Base-by-base conservation (phyloP, 805 yeast genomes). In the Yamadazyma ubonensis region DNA sequence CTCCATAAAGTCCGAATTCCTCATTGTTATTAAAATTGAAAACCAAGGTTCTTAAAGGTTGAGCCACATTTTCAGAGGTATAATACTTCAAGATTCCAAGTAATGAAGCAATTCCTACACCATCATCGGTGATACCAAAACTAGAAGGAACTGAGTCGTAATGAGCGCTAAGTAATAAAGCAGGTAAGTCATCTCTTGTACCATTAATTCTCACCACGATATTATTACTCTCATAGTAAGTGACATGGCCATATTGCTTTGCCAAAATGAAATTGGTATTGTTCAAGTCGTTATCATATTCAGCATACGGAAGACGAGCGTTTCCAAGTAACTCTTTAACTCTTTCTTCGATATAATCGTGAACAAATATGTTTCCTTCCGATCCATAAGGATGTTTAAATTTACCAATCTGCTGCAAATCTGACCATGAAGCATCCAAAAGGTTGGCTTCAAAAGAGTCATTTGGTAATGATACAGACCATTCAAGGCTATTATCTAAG, bases 21-120 rank as follows among this genome's bases (percentile, higher is more conserved):
- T 89, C 97, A 56, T 88, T 77, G 57, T 89, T 85, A 61, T 90
- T 90, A 65, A 90, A 86, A 59, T 90, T 89, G 63, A 90, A 80
- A 5, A 89, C 69, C 10, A 90, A 62, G 3, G 90, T 83, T 43
- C 96, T 71, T 32, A 70, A 58, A 1, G 96, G 95, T 46, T 75
- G 82, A 1, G 61, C 48, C 0, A 69, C 58, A 26, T 35, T 20
- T 19, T 29, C 29, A 7, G 43, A 32, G 4, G 48, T 43, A 49
- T 67, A 76, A 50, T 77, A 62, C 29, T 78, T 71, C 43, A 89
- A 62, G 2, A 86, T 65, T 1, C 89, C 95, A 34, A 89, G 63
- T 71, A 89, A 66, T 7, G 93, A 74, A 1, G 89, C 95, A 44
- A 87, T 71, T 6, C 96, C 96, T 67, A 81, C 80, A 1, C 96